A percentile compares a stretch with the other conserved stretches of the same genome.
These are phyloP conservation scores for Volvox carteri DNA, from an alignment of 163 green algal species.

Conservation along the genomic window DNA sequence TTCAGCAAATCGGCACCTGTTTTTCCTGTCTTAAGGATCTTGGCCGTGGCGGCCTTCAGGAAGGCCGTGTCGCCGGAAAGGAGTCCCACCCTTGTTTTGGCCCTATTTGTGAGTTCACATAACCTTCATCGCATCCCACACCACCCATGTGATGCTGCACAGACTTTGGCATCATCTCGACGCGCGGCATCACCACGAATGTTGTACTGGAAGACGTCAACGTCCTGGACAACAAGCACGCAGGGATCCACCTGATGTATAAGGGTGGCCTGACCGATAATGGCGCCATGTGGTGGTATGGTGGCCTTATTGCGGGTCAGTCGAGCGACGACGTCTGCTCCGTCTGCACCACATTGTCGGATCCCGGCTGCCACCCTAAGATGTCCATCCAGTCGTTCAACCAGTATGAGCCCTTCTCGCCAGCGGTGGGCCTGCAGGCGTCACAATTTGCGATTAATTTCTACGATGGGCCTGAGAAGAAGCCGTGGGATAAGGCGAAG, in stretches of 20 bases:
- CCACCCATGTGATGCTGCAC: too few species aligned
- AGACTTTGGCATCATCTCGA: conserved; percentile 77
- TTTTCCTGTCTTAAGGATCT: too few species aligned
- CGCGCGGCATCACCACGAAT: conserved; percentile 50
- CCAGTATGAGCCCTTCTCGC: conserved; percentile 39
- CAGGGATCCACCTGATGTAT: conserved; percentile 65
- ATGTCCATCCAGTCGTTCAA: conserved; percentile 63
- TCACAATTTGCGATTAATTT: conserved; percentile 64
- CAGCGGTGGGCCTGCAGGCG: conserved; percentile 54
- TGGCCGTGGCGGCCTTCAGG: too few species aligned
- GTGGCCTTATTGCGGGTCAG: conserved; percentile 53
- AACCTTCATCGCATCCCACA: too few species aligned
- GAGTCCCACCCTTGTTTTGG: too few species aligned
- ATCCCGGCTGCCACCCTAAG: conserved; percentile 62
- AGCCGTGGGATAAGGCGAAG: conserved; percentile 71
- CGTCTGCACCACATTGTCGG: conserved; percentile 13
- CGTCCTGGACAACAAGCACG: conserved; percentile 70
- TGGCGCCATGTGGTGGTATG: not conserved
- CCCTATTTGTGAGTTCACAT: too few species aligned
- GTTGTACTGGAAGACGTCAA: conserved; percentile 49
- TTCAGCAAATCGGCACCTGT: too few species aligned
- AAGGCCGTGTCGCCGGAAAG: too few species aligned
- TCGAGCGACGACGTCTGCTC: conserved; percentile 44
- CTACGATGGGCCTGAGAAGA: conserved; percentile 64
- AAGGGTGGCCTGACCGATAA: conserved; percentile 18